Conservation (phyloP, 768 basidiomycete genomes). For the Rhizopogon vesiculosus region DNA sequence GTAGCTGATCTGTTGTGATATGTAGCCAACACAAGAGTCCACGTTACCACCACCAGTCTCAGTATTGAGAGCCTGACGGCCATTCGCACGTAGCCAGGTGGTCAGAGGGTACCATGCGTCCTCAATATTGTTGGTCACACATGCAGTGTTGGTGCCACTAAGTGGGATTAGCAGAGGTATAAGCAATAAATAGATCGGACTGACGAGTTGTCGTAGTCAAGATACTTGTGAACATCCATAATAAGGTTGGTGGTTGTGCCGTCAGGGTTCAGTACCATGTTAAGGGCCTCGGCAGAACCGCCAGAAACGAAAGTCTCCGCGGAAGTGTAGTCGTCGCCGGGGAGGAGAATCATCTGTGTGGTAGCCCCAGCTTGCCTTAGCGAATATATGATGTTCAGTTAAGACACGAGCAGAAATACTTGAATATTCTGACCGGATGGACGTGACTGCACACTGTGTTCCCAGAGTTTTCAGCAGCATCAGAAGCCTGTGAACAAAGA, state of each 20-base stretch:
- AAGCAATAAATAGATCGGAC: conserved; percentile 16
- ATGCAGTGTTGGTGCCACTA: conserved; percentile 39
- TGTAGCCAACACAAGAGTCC: conserved; percentile 38
- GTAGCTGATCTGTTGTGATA: conserved; percentile 42
- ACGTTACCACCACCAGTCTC: conserved; percentile 59
- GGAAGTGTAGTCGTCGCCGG: conserved; percentile 56
- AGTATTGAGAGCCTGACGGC: conserved; percentile 52
- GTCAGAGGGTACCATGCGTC: conserved; percentile 42
- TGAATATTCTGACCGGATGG: conserved; percentile 51
- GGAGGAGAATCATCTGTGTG: conserved; percentile 51
- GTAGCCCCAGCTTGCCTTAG: conserved; percentile 34
- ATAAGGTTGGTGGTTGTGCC: conserved; percentile 41
- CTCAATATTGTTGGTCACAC: conserved; percentile 51
- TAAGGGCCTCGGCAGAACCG: conserved; percentile 45
- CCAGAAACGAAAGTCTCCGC: conserved; percentile 46
- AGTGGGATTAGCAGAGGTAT: neutral
- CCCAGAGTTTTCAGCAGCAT: neutral
- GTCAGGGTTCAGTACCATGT: conserved; percentile 40
- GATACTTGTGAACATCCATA: conserved; percentile 63
- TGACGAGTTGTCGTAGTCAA: conserved; percentile 49
- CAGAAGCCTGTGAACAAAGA: neutral
- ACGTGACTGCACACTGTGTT: conserved; percentile 58
- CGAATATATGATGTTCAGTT: neutral
- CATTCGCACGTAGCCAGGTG: conserved; percentile 43
- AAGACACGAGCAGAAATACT: neutral